A percentile compares a stretch with the other conserved stretches of the same genome.
phyloP scores from a whole-genome alignment of 495 filamentous ascomycete species.

The Podospora sp. region DNA sequence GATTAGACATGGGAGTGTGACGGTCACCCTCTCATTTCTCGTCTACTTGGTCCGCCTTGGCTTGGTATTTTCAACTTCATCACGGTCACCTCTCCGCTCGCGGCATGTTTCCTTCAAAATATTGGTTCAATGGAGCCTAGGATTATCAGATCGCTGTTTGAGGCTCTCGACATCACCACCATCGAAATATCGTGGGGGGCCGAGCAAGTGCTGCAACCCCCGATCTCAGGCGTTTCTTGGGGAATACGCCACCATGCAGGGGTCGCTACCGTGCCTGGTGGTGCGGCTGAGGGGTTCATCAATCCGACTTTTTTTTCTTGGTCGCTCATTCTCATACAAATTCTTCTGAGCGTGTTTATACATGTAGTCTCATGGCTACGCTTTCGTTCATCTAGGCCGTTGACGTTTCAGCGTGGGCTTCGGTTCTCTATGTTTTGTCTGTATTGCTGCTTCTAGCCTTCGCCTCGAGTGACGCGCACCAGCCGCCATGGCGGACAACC shows the following conservation, averaged over 20 bases:
- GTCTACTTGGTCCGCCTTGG: not conserved
- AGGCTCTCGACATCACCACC: not conserved
- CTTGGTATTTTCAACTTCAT: not conserved
- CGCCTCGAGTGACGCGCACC: not conserved
- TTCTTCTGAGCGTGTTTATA: not conserved
- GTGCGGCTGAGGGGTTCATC: slow-evolving; percentile 8
- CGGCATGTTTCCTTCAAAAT: too few relatives aligned
- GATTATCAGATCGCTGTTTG: too few relatives aligned
- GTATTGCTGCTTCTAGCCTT: not conserved
- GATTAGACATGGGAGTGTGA: not conserved
- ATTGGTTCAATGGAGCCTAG: too few relatives aligned
- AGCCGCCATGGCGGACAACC: too few relatives aligned
- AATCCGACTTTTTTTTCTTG: not conserved
- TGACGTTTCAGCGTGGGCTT: not conserved
- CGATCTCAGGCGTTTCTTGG: not conserved
- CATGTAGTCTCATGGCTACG: not conserved
- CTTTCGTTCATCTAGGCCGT: not conserved
- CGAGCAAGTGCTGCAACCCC: not conserved
- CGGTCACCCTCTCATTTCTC: slow-evolving; percentile 7
- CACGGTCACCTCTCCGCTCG: too few relatives aligned
- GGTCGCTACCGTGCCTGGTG: not conserved
- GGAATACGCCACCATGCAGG: slow-evolving; percentile 4
- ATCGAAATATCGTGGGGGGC: not conserved
- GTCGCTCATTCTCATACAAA: not conserved
- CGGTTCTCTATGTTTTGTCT: not conserved